Percentiles rank a stretch among this genome's conserved stretches.
phyloP scores from a whole-genome alignment of 1,284 basidiomycete species.

The Clitocybe nebularis region DNA sequence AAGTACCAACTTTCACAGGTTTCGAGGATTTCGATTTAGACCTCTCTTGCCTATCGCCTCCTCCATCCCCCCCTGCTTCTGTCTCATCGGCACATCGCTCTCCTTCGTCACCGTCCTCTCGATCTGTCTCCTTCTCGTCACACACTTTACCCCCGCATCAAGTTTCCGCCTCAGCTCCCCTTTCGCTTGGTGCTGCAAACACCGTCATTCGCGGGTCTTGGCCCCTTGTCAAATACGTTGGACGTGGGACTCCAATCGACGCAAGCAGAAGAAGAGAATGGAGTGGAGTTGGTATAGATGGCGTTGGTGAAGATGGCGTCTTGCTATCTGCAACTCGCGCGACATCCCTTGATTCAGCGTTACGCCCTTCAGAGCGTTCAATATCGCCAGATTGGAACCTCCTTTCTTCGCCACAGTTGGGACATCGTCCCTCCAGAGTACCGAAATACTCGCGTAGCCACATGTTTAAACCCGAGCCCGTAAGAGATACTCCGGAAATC shows the following conservation, averaged over 20 bases:
- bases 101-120: slow-evolving; percentile 22
- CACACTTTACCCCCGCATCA: slow-evolving; percentile 23
- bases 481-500: slow-evolving; percentile 21
- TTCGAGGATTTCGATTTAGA: slow-evolving; percentile 43
- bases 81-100: slow-evolving; percentile 27
- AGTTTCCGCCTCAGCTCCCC: slow-evolving; percentile 20
- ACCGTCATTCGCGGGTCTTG: slow-evolving; percentile 32
- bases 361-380: slow-evolving; percentile 28
- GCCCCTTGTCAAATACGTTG: slow-evolving; percentile 38
- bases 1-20: slow-evolving; percentile 26
- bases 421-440: slow-evolving; percentile 20
- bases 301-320: slow-evolving; percentile 37
- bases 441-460: slow-evolving; percentile 15
- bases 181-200: slow-evolving; percentile 23
- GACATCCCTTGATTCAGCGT: slow-evolving; percentile 36
- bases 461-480: not conserved
- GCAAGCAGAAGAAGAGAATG: slow-evolving; percentile 38
- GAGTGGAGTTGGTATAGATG: slow-evolving; percentile 31
- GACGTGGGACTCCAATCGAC: slow-evolving; percentile 45
- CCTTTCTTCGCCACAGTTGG: slow-evolving; percentile 16
- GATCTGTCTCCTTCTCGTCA: slow-evolving; percentile 29
- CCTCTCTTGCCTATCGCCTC: slow-evolving; percentile 35
- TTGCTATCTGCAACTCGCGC: slow-evolving; percentile 34
- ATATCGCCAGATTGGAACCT: slow-evolving; percentile 36
- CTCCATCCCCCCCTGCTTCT: slow-evolving; percentile 31